Evolutionary conservation across 495 filamentous ascomycete species (phyloP), one percentile per base, ranked within the genome.

Genomic region (Penicillium pulvis): DNA sequence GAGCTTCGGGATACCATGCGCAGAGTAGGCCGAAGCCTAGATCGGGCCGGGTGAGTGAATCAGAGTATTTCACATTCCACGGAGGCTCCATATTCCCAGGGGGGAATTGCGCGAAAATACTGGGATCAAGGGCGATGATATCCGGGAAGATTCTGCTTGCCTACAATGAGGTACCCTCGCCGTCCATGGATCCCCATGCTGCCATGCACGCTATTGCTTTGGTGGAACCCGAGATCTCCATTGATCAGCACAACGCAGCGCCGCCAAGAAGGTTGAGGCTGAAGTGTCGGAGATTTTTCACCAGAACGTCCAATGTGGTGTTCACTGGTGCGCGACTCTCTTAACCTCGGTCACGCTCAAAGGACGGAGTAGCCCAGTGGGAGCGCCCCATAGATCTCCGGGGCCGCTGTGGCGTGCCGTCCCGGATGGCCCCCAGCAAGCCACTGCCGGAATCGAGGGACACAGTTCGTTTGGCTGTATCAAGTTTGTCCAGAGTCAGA

Each of bases 401-500:
- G n/a, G 66, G 57, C 6, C 64, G 68, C 36, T 72, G 6, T 73
- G 53, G 71, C 71, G 30, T 71, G 71, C 16, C 70, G 71, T 20
- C 20, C 20, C 71, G 71, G 64, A 78, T 77, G 5, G 71, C 74
- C 61, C 75, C 75, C 6, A 78, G 68, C 43, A 78, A 53, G 51
- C 69, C 71, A 48, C 56, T 76, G 64, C 52, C 76, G 62, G 57
- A 78, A 73, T 16, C 72, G 72, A 4, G 74, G 66, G 12, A 78
- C 58, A 42, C 74, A 75, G 58, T 77, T 78, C 23, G 69, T 76
- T 56, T 78, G 74, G 77, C 74, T 1, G 72, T 68, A 48, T 78
- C 74, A 57, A 70, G 70, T 20, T 74, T 74, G 55, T 75, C 74
- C 48, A 64, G 58, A 36, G 74, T 78, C 20, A 70, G 59, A 14